Base-by-base conservation (phyloP, 1,284 basidiomycete species). In the Ustilago cynodontis region DNA sequence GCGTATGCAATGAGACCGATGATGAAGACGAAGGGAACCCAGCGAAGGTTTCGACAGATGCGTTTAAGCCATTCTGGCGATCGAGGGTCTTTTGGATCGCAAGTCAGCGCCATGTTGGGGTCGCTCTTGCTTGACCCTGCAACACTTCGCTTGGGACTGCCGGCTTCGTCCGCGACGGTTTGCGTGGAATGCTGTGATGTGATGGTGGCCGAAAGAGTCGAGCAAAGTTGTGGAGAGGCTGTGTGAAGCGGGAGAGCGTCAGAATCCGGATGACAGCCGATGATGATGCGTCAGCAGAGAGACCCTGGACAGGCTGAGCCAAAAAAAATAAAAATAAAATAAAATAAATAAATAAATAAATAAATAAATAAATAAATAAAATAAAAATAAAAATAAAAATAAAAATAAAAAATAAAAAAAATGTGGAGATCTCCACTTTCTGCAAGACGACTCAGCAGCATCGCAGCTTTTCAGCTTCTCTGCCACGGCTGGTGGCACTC, bases 11-110 rank as follows among this genome's bases (percentile, higher is more conserved):
- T 53, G 37, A 81, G 63, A 20, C 41, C 58, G 3, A 71, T 18
- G 62, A 81, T 77, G 50, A 77, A 77, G 62, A 58, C 22, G 41
- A 79, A 73, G 20, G 78, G 73, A 22, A 69, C 20, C 71, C 71
- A 73, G 53, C 65, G 65, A 6, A 71, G 51, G 39, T 79, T 73
- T 14, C 65, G 58, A 33, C 71, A 68, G 45, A 69, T 31, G 16
- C 52, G 39, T 26, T 60, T 59, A 57, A 73, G 61, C 43, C 52
- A 65, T 13, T 22, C 35, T 22, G 75, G 60, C 3, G 75, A 52
- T 22, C 60, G 56, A 9, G 75, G 75, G 29, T 70, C 52, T n/a
- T 73, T 66, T 18, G 75, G 64, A 31, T 77, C 71, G 71, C 75
- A 77, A 45, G 62, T 77, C 39, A 77, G 56, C n/a, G 54, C 39